Conservation (phyloP, 2,329 filamentous ascomycete genomes). For the Pseudopithomyces maydicus region DNA sequence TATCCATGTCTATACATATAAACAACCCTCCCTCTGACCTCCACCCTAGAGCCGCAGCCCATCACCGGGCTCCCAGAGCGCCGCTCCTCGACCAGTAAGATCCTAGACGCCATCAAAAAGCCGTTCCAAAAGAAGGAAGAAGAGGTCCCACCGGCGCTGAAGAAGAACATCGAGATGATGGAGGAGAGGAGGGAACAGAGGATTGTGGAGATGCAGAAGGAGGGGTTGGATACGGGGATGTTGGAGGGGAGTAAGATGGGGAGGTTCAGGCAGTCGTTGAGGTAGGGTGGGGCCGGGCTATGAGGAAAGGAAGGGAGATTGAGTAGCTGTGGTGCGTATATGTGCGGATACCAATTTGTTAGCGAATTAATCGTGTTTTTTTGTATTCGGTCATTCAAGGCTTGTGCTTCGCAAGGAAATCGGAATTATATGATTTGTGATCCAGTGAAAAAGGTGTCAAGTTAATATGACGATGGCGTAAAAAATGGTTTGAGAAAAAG, state of each 20-base stretch:
- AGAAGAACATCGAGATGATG: slow-evolving; percentile 1
- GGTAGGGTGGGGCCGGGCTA: neutral
- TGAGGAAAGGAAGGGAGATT: neutral
- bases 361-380: neutral
- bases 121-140: neutral
- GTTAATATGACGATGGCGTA: no score
- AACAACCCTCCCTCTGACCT: neutral
- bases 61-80: neutral
- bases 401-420: no score
- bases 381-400: no score
- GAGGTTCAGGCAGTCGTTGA: neutral
- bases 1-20: no score
- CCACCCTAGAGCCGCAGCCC: neutral
- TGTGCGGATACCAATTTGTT: neutral
- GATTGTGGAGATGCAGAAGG: slow-evolving; percentile 1
- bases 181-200: neutral
- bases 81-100: neutral
- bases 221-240: slow-evolving; percentile 6
- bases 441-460: no score
- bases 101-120: slow-evolving; percentile 2
- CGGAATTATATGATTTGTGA: no score
- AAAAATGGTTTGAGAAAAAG: no score
- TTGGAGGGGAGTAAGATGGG: slow-evolving; percentile 2
- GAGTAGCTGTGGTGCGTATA: no score
- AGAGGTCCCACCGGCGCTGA: neutral